These are phyloP conservation scores for Didymella keratinophila DNA, from an alignment of 2,329 filamentous ascomycete genomes.

Conservation along the genomic window DNA sequence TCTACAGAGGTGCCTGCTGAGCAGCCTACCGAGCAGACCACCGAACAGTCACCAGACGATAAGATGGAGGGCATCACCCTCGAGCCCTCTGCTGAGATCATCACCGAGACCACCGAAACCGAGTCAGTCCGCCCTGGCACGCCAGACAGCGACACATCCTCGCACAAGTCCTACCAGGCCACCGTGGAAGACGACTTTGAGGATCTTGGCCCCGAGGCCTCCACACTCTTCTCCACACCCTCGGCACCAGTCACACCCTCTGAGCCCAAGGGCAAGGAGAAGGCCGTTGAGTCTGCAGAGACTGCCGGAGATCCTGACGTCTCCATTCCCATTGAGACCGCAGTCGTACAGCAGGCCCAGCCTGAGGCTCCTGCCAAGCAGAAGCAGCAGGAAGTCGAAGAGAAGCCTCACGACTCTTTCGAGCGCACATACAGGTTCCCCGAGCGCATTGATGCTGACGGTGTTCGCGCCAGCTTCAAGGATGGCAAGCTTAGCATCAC, in stretches of 20 bases:
- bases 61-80: constrained; percentile 33
- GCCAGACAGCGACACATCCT: constrained; percentile 40
- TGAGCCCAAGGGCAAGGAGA: constrained; percentile 41
- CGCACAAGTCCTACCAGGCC: constrained; percentile 46
- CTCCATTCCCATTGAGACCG: constrained; percentile 23
- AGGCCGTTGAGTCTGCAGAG: constrained; percentile 30
- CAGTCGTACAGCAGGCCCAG: constrained; percentile 31
- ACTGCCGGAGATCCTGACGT: constrained; percentile 11
- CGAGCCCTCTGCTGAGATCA: constrained; percentile 27
- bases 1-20: constrained; percentile 1
- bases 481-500: constrained; percentile 70
- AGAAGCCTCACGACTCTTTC: constrained; percentile 73
- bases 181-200: constrained; percentile 50
- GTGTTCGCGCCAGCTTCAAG: constrained; percentile 68
- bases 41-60: constrained; percentile 15
- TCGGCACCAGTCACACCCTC: constrained; percentile 23
- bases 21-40: background rate
- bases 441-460: constrained; percentile 67
- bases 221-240: constrained; percentile 36
- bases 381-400: constrained; percentile 41
- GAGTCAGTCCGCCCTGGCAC: constrained; percentile 25
- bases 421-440: constrained; percentile 74
- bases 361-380: constrained; percentile 28
- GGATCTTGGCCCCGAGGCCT: constrained; percentile 43
- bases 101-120: constrained; percentile 14